Evolutionary conservation across 2,329 filamentous ascomycete species (phyloP).

Genomic region (Escovopsis sp.): DNA sequence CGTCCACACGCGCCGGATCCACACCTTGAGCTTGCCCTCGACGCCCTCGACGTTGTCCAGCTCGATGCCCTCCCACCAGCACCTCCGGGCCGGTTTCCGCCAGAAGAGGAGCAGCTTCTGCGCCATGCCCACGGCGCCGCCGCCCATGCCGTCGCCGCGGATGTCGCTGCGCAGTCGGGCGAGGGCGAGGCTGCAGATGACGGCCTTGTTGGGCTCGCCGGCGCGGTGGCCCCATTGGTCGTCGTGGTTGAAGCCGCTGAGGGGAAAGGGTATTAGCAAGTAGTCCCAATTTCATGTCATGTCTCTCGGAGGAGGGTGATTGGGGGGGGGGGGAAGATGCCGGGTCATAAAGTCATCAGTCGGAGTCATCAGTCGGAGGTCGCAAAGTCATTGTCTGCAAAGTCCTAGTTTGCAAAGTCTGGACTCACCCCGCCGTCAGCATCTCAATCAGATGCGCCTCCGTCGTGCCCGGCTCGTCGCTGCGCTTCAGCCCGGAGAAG

Average conservation of each 20-base stretch:
- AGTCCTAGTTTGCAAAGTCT: too few species aligned
- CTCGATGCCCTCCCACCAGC: constrained; percentile 98
- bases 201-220: constrained; percentile 95
- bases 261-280: too few species aligned
- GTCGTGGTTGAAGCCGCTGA: constrained; percentile 87
- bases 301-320: too few species aligned
- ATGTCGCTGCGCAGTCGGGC: constrained; percentile 88
- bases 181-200: constrained; percentile 90
- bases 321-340: too few species aligned
- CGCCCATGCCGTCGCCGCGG: constrained; percentile 58
- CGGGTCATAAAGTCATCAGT: too few species aligned
- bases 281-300: too few species aligned
- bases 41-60: constrained; percentile 80
- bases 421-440: constrained; percentile 91
- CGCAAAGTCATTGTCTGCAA: too few species aligned
- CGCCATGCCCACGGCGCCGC: constrained; percentile 86
- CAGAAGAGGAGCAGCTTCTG: constrained; percentile 96
- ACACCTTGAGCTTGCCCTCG: constrained; percentile 85
- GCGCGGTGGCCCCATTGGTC: constrained; percentile 93
- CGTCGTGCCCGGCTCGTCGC: constrained; percentile 88
- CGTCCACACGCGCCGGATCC: constrained; percentile 97
- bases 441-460: constrained; percentile 98
- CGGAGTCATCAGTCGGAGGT: too few species aligned
- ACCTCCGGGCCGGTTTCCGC: constrained; percentile 88
- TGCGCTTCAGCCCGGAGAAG: constrained; percentile 87